A percentile compares a stretch with the other conserved stretches of the same genome.
phyloP scores from a whole-genome alignment of 805 yeast species.

The Candida glaebosa region DNA sequence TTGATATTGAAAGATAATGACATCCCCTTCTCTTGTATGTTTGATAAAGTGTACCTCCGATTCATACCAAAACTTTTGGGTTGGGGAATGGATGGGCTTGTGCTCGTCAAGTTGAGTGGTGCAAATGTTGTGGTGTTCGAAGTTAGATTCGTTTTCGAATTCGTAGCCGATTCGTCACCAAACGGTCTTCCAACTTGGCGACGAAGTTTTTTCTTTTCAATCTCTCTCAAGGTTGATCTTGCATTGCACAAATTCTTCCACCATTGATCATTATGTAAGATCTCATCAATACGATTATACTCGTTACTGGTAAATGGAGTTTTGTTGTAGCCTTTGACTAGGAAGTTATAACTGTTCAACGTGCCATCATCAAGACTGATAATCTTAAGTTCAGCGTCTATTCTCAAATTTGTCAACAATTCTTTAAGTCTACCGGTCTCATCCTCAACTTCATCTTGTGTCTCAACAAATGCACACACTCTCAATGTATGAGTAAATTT shows the following conservation, averaged over 20 bases:
- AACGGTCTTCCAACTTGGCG: slow-evolving; percentile 3
- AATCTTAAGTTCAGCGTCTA: slow-evolving; percentile 77
- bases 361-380: slow-evolving; percentile 59
- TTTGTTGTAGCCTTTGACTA: slow-evolving; percentile 63
- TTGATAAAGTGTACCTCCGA: slow-evolving; percentile 53
- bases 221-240: slow-evolving; percentile 40
- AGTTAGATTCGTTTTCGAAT: slow-evolving; percentile 2
- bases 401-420: slow-evolving; percentile 72
- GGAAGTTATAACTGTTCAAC: slow-evolving; percentile 64
- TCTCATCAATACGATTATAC: slow-evolving; percentile 45
- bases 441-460: slow-evolving; percentile 60
- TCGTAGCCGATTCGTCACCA: slow-evolving; percentile 3
- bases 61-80: slow-evolving; percentile 20
- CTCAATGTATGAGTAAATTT: slow-evolving; percentile 59
- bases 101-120: slow-evolving; percentile 20
- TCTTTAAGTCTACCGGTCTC: slow-evolving; percentile 62
- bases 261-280: slow-evolving; percentile 72
- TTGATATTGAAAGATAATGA: slow-evolving; percentile 72
- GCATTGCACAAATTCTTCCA: slow-evolving; percentile 70
- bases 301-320: slow-evolving; percentile 21
- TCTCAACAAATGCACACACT: slow-evolving; percentile 88
- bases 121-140: slow-evolving; percentile 18
- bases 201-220: slow-evolving; percentile 26
- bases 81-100: slow-evolving; percentile 14
- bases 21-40: slow-evolving; percentile 67